Conservation (phyloP, 2,329 filamentous ascomycete genomes). For the Alternaria arbusti region DNA sequence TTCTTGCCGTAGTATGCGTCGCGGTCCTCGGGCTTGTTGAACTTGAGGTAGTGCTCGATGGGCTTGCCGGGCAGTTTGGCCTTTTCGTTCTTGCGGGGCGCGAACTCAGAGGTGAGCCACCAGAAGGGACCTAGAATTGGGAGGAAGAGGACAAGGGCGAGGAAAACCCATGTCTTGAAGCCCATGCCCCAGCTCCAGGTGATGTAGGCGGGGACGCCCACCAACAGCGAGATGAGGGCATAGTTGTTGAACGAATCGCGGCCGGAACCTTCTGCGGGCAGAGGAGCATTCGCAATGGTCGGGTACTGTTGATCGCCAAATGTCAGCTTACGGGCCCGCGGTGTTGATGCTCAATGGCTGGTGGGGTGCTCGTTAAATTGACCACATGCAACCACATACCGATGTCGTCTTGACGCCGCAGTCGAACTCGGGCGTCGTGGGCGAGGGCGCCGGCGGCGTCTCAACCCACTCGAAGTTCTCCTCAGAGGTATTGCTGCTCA, state of each 20-base stretch:
- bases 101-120: slow-evolving; percentile 78
- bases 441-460: slow-evolving; percentile 64
- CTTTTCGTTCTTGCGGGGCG: slow-evolving; percentile 92
- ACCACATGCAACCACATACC: slow-evolving; percentile 52
- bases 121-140: slow-evolving; percentile 85
- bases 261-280: slow-evolving; percentile 86
- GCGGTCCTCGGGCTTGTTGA: slow-evolving; percentile 68
- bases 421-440: slow-evolving; percentile 59
- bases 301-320: slow-evolving; percentile 66
- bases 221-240: slow-evolving; percentile 73
- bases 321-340: slow-evolving; percentile 32
- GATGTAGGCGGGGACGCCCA: slow-evolving; percentile 77
- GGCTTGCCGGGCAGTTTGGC: slow-evolving; percentile 83
- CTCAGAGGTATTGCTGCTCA: slow-evolving; percentile 52
- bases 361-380: slow-evolving; percentile 23
- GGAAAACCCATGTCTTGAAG: slow-evolving; percentile 85
- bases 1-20: slow-evolving; percentile 76
- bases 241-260: slow-evolving; percentile 87
- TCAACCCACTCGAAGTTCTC: slow-evolving; percentile 71
- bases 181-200: slow-evolving; percentile 85
- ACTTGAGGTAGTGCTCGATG: slow-evolving; percentile 88
- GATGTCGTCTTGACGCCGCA: slow-evolving; percentile 68
- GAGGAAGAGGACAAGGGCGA: slow-evolving; percentile 76
- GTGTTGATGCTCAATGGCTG: slow-evolving; percentile 40
- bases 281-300: slow-evolving; percentile 89